Evolutionary conservation across 1,284 basidiomycete species (phyloP).

Genomic region (Trichosporon faecale): DNA sequence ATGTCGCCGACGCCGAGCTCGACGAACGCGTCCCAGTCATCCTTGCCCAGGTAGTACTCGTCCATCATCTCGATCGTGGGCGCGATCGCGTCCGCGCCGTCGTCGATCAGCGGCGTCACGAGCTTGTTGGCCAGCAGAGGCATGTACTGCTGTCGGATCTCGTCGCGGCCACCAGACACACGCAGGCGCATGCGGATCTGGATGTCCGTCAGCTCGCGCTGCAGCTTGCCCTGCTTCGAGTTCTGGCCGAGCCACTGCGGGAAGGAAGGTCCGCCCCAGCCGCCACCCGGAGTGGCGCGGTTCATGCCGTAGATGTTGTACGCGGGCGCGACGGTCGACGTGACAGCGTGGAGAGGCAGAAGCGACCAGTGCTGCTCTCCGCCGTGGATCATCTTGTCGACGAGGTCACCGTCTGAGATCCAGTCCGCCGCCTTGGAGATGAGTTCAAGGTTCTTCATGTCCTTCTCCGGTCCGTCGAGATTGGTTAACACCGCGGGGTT

Average conservation of each 20-base stretch:
- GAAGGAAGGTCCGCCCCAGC: conserved; percentile 70
- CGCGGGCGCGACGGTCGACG: conserved; percentile 81
- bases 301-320: conserved; percentile 69
- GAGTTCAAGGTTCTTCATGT: conserved; percentile 71
- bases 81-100: conserved; percentile 69
- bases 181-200: conserved; percentile 93
- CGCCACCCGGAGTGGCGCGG: conserved; percentile 42
- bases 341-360: conserved; percentile 89
- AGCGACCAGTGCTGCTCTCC: conserved; percentile 95
- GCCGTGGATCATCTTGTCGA: conserved; percentile 92
- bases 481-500: conserved; percentile 63
- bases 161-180: conserved; percentile 80
- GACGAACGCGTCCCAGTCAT: conserved; percentile 93
- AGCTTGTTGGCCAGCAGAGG: conserved; percentile 77
- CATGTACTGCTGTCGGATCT: conserved; percentile 87
- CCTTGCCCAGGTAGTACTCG: conserved; percentile 85
- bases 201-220: conserved; percentile 77
- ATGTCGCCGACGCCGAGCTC: conserved; percentile 85
- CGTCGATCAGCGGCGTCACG: conserved; percentile 67
- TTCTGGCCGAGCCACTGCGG: conserved; percentile 98
- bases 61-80: conserved; percentile 87
- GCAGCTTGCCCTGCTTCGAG: conserved; percentile 82
- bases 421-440: conserved; percentile 83
- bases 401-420: conserved; percentile 92
- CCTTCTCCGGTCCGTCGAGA: conserved; percentile 63